These are phyloP conservation scores for Eimeria sp. DNA, from an alignment of 169 alveolate genomes.

Conservation along the genomic window DNA sequence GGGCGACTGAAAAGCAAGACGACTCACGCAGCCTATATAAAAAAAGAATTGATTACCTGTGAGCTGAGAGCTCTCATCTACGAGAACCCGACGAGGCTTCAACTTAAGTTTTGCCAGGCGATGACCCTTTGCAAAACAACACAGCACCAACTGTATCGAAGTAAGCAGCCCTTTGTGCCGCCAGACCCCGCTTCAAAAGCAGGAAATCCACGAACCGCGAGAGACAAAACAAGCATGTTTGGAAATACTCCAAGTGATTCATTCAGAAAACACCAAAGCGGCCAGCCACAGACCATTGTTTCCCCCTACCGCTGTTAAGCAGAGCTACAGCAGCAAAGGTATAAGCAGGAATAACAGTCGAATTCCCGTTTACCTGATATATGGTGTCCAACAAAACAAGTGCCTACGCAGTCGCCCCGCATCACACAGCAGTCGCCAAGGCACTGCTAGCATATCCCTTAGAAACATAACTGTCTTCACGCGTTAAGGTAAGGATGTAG, in stretches of 20 bases:
- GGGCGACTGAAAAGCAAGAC: not conserved
- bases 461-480: not conserved
- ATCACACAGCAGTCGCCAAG: not conserved
- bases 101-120: slow-evolving; percentile 18
- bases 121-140: slow-evolving; percentile 34
- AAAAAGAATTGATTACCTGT: slow-evolving; percentile 12
- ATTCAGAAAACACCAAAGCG: not conserved
- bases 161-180: not conserved
- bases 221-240: not conserved
- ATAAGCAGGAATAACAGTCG: not conserved
- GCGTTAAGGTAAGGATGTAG: not conserved
- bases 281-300: not conserved
- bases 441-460: not conserved
- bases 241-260: not conserved
- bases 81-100: slow-evolving; percentile 67
- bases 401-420: slow-evolving; percentile 24
- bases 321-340: not conserved
- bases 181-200: not conserved
- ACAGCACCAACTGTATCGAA: not conserved
- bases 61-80: slow-evolving; percentile 65
- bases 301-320: not conserved
- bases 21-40: not conserved
- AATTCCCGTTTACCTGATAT: slow-evolving; percentile 29
- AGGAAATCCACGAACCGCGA: not conserved
- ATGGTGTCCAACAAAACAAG: slow-evolving; percentile 46